Base-by-base conservation (phyloP, 352 stramenopile genomes). In the Phytophthora constricta region DNA sequence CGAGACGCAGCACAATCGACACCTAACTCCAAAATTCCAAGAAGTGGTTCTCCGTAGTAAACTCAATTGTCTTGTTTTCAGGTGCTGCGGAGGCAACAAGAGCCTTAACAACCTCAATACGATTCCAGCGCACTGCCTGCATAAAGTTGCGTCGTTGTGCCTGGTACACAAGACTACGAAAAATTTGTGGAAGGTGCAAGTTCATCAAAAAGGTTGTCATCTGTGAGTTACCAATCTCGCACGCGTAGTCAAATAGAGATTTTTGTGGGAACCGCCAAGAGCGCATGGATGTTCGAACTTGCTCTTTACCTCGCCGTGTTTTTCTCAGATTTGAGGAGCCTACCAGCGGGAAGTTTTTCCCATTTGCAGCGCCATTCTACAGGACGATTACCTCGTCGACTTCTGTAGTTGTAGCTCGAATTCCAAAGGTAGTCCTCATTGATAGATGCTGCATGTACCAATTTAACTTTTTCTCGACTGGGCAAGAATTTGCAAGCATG, bases 81-180 rank as follows among this genome's bases (percentile, higher is more conserved):
- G 58, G 47, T 31, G 23, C n/a, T 49, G 59, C 19, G 10, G 67
- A 70, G 16, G 34, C 22, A 8, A 89, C 37, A 14, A 93, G 56
- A 34, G 48, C 33, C 34, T 85, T 63, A 0, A 93, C 81, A 2
- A 89, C 63, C 0, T 82, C 72, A 33, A 86, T 28, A 2, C 74
- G 79, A 73, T 91, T 89, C 76, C 74, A 89, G 1, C 77, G 59
- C 25, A 93, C 85, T 17, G 78, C 73, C 33, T 84, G 66, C 33
- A 91, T 69, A 57, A 93, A 89, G 13, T 82, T 86, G 2, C 76
- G 68, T 0, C 84, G 79, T 33, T 85, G 77, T 17, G 69, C 69
- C 20, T 82, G 70, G 37, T 83, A 87, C 3, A 76, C 73, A 7
- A 77, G 54, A 47, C 59, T 52, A 2, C 66, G 62, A n/a, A 84